Evolutionary conservation across 164 flowering plant species (phyloP).

Genomic region (Liriodendron chinense): DNA sequence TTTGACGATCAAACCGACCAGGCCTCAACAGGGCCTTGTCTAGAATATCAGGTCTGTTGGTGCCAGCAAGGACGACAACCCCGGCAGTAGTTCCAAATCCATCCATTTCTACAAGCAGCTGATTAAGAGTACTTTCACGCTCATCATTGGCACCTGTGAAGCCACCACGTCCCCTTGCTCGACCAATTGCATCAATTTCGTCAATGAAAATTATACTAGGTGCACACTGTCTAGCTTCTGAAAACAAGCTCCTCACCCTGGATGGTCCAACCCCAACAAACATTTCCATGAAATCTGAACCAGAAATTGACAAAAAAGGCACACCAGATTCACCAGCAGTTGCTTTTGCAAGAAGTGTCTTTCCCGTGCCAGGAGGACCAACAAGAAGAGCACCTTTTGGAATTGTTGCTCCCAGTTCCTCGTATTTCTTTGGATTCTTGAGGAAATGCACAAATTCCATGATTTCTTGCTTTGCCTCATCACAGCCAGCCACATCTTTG

Average conservation of each 20-base stretch:
- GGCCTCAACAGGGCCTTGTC: conserved; percentile 88
- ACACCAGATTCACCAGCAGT: conserved; percentile 93
- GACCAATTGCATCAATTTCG: conserved; percentile 95
- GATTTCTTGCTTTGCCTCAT: conserved; percentile 94
- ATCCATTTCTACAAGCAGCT: conserved; percentile 93
- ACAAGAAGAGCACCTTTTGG: conserved; percentile 94
- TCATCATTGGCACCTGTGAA: conserved; percentile 76
- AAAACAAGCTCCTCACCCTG: conserved; percentile 80
- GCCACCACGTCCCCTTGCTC: conserved; percentile 87
- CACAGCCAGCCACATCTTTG: conserved; percentile 95
- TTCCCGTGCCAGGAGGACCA: conserved; percentile 96
- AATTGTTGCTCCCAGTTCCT: conserved; percentile 84
- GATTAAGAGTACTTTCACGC: conserved; percentile 91
- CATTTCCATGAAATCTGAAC: conserved; percentile 96
- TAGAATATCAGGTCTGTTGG: conserved; percentile 84
- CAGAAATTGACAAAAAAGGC: conserved; percentile 82
- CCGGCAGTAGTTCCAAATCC: conserved; percentile 91
- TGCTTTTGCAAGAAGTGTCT: conserved; percentile 93
- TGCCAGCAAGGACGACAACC: conserved; percentile 90
- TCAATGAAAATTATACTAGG: conserved; percentile 91
- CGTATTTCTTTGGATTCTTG: conserved; percentile 85
- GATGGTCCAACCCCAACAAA: conserved; percentile 96
- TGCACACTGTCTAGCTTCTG: conserved; percentile 85
- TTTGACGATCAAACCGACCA: conserved; percentile 91
- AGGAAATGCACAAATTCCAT: conserved; percentile 97